Conservation (phyloP, 2,329 filamentous ascomycete species). For the Fusarium marasasianum region DNA sequence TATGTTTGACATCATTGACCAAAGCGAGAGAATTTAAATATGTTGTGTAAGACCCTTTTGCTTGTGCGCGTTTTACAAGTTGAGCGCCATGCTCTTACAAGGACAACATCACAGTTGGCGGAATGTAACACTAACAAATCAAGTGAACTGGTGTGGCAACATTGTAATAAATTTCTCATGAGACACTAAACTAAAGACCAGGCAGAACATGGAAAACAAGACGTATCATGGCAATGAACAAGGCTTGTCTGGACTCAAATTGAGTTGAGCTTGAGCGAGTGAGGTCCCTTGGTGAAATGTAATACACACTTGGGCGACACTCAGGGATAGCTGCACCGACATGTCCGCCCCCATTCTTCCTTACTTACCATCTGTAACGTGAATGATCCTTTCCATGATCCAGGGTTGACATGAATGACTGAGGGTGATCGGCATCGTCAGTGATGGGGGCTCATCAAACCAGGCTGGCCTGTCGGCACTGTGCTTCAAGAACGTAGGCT, state of each 20-base stretch:
- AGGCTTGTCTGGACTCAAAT: not conserved
- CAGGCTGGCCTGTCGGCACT: too few species aligned
- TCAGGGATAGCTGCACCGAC: too few species aligned
- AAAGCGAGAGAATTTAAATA: too few species aligned
- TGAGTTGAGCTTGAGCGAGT: not conserved
- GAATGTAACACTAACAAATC: accelerated
- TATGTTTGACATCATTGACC: not conserved
- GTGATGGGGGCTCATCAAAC: too few species aligned
- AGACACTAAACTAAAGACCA: not conserved
- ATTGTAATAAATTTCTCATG: accelerated
- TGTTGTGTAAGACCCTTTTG: not conserved
- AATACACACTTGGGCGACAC: too few species aligned
- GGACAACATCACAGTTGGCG: too few species aligned
- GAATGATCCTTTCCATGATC: too few species aligned
- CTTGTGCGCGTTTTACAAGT: accelerated
- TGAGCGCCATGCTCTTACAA: not conserved
- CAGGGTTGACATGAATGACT: too few species aligned
- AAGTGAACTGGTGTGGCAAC: accelerated
- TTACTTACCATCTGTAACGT: accelerated
- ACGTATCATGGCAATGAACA: not conserved
- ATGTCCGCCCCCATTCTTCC: too few species aligned
- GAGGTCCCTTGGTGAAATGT: not conserved
- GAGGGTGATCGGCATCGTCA: too few species aligned
- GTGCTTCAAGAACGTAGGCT: too few species aligned
- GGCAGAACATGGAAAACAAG: accelerated